phyloP scores from a whole-genome alignment of 2,329 filamentous ascomycete genomes.

The Apiospora koreana region DNA sequence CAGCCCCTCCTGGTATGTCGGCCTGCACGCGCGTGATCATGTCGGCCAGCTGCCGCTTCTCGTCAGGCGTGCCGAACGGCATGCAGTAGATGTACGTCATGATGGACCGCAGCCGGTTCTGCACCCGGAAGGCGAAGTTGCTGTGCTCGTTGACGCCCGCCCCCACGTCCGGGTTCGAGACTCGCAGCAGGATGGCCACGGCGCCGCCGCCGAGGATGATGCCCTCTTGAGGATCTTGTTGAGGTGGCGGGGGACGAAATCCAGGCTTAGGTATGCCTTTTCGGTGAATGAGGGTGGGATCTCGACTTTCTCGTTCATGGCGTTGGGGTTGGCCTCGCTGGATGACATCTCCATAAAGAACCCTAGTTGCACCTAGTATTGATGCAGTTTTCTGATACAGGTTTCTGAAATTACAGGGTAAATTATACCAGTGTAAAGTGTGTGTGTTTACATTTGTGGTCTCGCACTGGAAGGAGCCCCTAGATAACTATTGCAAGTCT shows the following conservation, averaged over 20 bases:
- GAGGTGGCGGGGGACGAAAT: constrained; percentile 30
- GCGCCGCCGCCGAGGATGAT: constrained; percentile 38
- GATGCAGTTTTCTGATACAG: no score
- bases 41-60: constrained; percentile 36
- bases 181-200: constrained; percentile 39
- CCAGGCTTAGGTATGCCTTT: constrained; percentile 20
- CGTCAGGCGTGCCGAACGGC: constrained; percentile 33
- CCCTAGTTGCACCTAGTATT: no score
- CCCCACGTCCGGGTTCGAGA: constrained; percentile 40
- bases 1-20: constrained; percentile 30
- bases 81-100: constrained; percentile 42
- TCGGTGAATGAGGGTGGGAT: constrained; percentile 17
- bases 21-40: constrained; percentile 37
- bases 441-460: no score
- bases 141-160: constrained; percentile 38
- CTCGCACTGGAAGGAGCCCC: no score
- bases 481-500: no score
- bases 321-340: neutral
- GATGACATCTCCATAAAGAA: neutral
- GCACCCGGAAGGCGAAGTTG: constrained; percentile 38
- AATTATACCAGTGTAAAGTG: no score
- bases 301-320: constrained; percentile 12
- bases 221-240: constrained; percentile 34
- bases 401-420: no score
- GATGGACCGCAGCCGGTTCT: constrained; percentile 38